Evolutionary conservation across 2,329 filamentous ascomycete species (phyloP).

Genomic region (Pseudogymnoascus sp.): DNA sequence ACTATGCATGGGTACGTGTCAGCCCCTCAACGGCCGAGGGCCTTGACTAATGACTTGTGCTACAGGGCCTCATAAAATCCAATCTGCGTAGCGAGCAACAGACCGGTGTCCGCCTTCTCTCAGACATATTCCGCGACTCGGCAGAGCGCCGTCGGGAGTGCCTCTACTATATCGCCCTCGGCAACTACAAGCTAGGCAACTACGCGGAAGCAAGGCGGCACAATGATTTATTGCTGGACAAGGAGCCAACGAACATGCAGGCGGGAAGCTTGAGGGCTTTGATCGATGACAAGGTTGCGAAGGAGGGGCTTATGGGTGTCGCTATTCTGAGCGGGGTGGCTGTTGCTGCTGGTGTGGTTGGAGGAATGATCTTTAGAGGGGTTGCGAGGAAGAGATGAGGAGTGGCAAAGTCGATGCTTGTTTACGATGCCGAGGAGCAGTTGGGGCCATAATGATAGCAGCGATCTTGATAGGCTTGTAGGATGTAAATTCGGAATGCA

Average conservation of each 20-base stretch:
- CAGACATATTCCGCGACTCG: constrained; percentile 90
- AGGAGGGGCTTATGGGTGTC: constrained; percentile 87
- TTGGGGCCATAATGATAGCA: not conserved
- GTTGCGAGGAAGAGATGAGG: constrained; percentile 47
- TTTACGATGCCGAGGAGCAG: not conserved
- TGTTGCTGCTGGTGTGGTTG: constrained; percentile 86
- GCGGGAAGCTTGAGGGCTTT: constrained; percentile 75
- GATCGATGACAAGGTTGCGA: constrained; percentile 94
- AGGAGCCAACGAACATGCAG: constrained; percentile 87
- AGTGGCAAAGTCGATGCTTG: not conserved
- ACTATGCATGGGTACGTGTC: constrained; percentile 84
- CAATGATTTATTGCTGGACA: constrained; percentile 84
- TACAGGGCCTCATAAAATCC: constrained; percentile 89
- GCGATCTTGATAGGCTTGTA: constrained; percentile 1
- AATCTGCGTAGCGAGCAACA: constrained; percentile 78
- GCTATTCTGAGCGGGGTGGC: constrained; percentile 91
- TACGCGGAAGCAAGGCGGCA: constrained; percentile 91
- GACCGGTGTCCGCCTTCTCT: constrained; percentile 84
- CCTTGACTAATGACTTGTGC: not conserved
- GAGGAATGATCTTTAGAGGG: constrained; percentile 76
- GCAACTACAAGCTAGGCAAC: constrained; percentile 97
- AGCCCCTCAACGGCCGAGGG: not conserved
- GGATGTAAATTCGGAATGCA: not conserved
- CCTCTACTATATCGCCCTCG: constrained; percentile 93
- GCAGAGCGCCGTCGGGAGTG: constrained; percentile 94